These are phyloP conservation scores for Claviceps pazoutovae DNA, from an alignment of 2,329 filamentous ascomycete genomes.

Conservation along the genomic window DNA sequence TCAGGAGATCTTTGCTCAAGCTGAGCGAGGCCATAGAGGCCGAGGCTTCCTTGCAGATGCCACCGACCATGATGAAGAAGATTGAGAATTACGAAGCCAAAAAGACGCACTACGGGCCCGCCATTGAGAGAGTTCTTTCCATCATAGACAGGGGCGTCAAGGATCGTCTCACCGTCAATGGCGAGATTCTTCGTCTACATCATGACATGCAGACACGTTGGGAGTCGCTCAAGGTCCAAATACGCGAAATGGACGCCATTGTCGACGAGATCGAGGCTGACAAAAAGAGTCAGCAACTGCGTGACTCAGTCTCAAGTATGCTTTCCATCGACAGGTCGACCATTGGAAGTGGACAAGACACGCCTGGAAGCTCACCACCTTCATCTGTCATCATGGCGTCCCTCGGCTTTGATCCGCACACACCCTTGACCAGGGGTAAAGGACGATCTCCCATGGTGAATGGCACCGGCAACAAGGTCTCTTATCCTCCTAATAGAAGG, in stretches of 20 bases:
- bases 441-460: conserved; percentile 22
- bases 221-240: conserved; percentile 60
- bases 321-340: conserved; percentile 69
- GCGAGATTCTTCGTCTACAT: conserved; percentile 79
- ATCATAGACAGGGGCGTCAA: conserved; percentile 95
- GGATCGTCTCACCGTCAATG: conserved; percentile 90
- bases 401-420: conserved; percentile 34
- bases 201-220: conserved; percentile 76
- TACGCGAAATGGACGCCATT: conserved; percentile 59
- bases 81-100: conserved; percentile 91
- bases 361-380: conserved; percentile 52
- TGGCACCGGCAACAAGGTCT: conserved; percentile 26
- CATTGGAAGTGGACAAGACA: conserved; percentile 53
- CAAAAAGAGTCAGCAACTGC: conserved; percentile 56
- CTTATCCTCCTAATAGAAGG: conserved; percentile 31
- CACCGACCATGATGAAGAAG: conserved; percentile 59
- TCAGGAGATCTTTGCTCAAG: conserved; percentile 74
- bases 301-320: conserved; percentile 88
- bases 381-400: conserved; percentile 48
- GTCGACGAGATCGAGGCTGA: conserved; percentile 59
- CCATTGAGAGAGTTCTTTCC: conserved; percentile 77
- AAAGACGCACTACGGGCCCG: conserved; percentile 83
- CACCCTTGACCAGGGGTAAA: conserved; percentile 30
- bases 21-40: conserved; percentile 67
- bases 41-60: conserved; percentile 59